Conservation (phyloP, 345 rosid species). For the Arabidopsis arenosa region DNA sequence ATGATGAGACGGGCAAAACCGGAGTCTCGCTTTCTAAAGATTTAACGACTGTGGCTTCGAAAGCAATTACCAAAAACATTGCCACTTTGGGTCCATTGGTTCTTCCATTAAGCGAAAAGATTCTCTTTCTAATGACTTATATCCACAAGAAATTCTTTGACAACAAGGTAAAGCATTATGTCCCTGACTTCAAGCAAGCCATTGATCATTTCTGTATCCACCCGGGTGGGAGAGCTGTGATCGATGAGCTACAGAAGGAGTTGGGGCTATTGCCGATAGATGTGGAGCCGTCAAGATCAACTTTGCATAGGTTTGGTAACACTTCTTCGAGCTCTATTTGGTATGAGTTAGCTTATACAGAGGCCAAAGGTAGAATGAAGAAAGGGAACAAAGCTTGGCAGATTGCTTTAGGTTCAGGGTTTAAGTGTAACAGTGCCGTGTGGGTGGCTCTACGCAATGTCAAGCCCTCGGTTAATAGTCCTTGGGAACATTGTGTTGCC, state of each 20-base stretch:
- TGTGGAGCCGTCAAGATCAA: constrained; percentile 42
- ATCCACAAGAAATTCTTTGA: constrained; percentile 59
- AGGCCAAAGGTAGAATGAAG: constrained; percentile 46
- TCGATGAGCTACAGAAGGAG: constrained; percentile 38
- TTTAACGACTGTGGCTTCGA: constrained; percentile 74
- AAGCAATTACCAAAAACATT: constrained; percentile 75
- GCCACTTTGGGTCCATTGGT: constrained; percentile 85
- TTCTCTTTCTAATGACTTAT: constrained; percentile 64
- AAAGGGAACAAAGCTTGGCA: constrained; percentile 46
- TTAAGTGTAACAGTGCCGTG: constrained; percentile 47
- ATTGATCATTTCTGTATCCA: constrained; percentile 75
- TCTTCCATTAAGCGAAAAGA: constrained; percentile 81
- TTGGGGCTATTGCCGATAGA: constrained; percentile 27
- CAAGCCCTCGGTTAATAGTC: constrained; percentile 51
- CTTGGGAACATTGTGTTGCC: constrained; percentile 67
- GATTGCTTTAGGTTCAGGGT: constrained; percentile 48
- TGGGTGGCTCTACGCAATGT: constrained; percentile 35
- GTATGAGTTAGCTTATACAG: constrained; percentile 45
- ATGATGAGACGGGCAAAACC: constrained; percentile 69
- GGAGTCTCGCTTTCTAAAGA: constrained; percentile 88
- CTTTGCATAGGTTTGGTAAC: constrained; percentile 45
- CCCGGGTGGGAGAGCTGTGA: constrained; percentile 44
- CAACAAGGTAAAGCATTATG: constrained; percentile 53
- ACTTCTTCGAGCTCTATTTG: constrained; percentile 46
- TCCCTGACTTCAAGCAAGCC: constrained; percentile 87